phyloP scores from a whole-genome alignment of 495 filamentous ascomycete genomes.

The Annulohypoxylon bovei region DNA sequence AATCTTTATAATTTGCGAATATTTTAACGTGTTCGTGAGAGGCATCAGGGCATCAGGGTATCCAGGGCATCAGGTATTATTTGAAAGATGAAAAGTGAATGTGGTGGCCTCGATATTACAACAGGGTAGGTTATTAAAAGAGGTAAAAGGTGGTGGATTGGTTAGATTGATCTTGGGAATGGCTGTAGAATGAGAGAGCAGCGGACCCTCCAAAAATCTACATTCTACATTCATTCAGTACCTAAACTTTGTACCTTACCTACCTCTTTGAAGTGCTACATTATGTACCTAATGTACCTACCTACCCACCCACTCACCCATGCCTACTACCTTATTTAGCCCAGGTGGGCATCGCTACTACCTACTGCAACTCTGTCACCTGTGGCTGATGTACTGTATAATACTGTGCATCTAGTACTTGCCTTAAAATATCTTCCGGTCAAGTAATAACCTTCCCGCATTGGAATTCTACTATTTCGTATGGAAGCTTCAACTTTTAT shows the following conservation, averaged over 20 bases:
- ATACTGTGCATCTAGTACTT: neutral
- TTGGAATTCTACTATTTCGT: too few relatives aligned
- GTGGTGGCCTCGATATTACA: constrained; percentile 32
- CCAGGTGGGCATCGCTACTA: neutral
- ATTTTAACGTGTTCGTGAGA: constrained; percentile 24
- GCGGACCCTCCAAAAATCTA: neutral
- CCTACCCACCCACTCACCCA: neutral
- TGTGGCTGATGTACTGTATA: constrained; percentile 26
- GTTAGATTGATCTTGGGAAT: neutral
- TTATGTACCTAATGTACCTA: too few relatives aligned
- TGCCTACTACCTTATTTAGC: constrained; percentile 2
- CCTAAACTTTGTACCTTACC: neutral
- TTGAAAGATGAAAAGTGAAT: neutral
- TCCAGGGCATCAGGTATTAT: neutral
- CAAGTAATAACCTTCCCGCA: neutral
- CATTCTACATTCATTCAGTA: neutral
- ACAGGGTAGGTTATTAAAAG: constrained; percentile 27
- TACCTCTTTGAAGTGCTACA: too few relatives aligned
- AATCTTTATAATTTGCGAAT: constrained; percentile 20
- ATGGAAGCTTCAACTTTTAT: neutral
- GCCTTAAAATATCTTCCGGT: neutral
- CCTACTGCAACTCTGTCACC: constrained; percentile 14
- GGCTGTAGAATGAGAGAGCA: neutral
- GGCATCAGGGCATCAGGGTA: constrained; percentile 1
- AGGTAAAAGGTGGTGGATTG: constrained; percentile 7